phyloP scores from a whole-genome alignment of 1,284 basidiomycete species.

The Tilletia walkeri region DNA sequence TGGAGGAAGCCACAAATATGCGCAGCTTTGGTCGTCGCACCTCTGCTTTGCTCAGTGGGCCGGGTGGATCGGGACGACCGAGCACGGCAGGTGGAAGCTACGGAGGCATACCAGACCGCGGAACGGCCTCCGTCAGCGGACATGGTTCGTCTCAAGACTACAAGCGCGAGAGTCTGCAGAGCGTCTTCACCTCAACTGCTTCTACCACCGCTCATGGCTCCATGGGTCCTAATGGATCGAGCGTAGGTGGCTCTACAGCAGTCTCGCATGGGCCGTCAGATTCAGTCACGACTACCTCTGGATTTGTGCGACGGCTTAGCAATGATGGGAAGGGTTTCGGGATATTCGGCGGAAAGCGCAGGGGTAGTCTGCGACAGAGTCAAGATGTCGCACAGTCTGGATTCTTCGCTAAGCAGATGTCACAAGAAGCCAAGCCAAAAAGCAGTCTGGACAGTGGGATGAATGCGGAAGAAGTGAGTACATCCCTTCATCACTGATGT shows the following conservation, averaged over 20 bases:
- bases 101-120: background rate
- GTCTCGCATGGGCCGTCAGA: slow-evolving; percentile 11
- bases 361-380: slow-evolving; percentile 41
- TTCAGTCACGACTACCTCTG: slow-evolving; percentile 18
- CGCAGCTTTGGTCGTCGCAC: slow-evolving; percentile 12
- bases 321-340: slow-evolving; percentile 30
- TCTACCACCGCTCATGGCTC: slow-evolving; percentile 12
- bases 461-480: slow-evolving; percentile 30
- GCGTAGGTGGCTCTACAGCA: background rate
- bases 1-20: slow-evolving; percentile 7
- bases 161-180: slow-evolving; percentile 14
- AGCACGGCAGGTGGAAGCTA: background rate
- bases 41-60: background rate
- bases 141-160: slow-evolving; percentile 12
- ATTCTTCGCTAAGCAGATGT: slow-evolving; percentile 19
- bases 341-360: slow-evolving; percentile 35
- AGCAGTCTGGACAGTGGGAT: slow-evolving; percentile 22
- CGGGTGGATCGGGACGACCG: background rate
- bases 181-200: slow-evolving; percentile 4
- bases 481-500: too few relatives aligned
- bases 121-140: slow-evolving; percentile 10
- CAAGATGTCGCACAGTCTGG: slow-evolving; percentile 28
- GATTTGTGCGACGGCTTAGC: slow-evolving; percentile 28
- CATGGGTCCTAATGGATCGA: background rate
- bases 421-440: slow-evolving; percentile 7